A percentile compares a stretch with the other conserved stretches of the same genome.
Evolutionary conservation across 208 protist genomes (phyloP).

Genomic region (Wallacemonas sp.): DNA sequence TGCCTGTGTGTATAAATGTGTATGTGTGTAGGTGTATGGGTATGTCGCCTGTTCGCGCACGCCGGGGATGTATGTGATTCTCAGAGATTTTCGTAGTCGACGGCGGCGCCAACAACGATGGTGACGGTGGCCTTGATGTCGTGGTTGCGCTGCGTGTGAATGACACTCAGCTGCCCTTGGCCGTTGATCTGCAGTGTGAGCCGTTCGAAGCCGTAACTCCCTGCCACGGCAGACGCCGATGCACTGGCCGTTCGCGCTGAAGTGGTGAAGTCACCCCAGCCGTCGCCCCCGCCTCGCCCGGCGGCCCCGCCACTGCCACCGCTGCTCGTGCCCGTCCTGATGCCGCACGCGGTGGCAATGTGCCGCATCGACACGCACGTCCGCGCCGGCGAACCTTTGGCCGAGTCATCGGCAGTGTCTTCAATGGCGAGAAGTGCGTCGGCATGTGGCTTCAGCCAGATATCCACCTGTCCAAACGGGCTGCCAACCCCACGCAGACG

Average conservation of each 20-base stretch:
- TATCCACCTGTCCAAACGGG: slow-evolving; percentile 51
- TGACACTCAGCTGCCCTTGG: slow-evolving; percentile 62
- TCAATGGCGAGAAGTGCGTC: slow-evolving; percentile 34
- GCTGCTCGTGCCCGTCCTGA: slow-evolving; percentile 12
- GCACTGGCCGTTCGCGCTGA: not conserved
- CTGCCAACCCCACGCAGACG: slow-evolving; percentile 48
- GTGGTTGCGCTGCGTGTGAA: slow-evolving; percentile 62
- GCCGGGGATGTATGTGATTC: not conserved
- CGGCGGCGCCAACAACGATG: slow-evolving; percentile 59
- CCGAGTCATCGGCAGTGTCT: not conserved
- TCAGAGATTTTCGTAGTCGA: slow-evolving; percentile 16
- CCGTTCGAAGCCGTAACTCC: slow-evolving; percentile 49
- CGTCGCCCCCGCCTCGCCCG: not conserved
- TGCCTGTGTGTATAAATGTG: slow-evolving; percentile 1
- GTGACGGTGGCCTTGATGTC: slow-evolving; percentile 68
- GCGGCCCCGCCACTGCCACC: not conserved
- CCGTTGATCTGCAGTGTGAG: slow-evolving; percentile 76
- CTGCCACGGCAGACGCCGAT: not conserved
- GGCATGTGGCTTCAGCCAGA: slow-evolving; percentile 31
- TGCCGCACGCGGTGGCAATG: slow-evolving; percentile 62
- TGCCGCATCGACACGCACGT: slow-evolving; percentile 69
- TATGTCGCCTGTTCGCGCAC: too few species aligned
- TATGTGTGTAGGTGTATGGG: not conserved
- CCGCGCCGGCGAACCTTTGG: slow-evolving; percentile 1
- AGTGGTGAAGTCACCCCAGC: not conserved